Conservation (phyloP, 768 basidiomycete genomes). For the Termitomyces bulborhizus region DNA sequence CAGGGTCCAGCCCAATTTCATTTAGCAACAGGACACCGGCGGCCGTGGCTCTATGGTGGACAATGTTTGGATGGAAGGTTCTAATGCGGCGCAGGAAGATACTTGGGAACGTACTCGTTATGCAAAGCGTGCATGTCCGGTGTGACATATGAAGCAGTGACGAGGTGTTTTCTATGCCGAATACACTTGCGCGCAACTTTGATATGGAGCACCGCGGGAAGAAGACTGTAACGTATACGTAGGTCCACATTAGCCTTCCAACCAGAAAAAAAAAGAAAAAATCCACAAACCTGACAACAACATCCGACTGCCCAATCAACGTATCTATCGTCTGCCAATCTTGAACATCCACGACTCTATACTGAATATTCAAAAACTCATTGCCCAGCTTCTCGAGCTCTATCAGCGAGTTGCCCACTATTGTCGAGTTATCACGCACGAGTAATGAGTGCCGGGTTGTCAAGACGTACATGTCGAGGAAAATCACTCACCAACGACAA, state of each 20-base stretch:
- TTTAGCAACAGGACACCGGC: slow-evolving; percentile 73
- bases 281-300: slow-evolving; percentile 63
- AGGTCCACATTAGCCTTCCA: neutral
- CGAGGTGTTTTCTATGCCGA: slow-evolving; percentile 59
- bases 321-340: slow-evolving; percentile 37
- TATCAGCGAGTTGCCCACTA: slow-evolving; percentile 66
- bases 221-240: slow-evolving; percentile 43
- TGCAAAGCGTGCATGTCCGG: slow-evolving; percentile 67
- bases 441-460: neutral
- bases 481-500: slow-evolving; percentile 60
- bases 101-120: slow-evolving; percentile 36
- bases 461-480: neutral
- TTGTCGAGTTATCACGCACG: neutral
- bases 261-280: neutral
- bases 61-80: no score
- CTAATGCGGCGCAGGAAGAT: no score
- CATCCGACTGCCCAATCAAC: slow-evolving; percentile 61
- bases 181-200: slow-evolving; percentile 72
- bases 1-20: slow-evolving; percentile 88
- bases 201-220: slow-evolving; percentile 74
- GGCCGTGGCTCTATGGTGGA: slow-evolving; percentile 38
- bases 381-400: slow-evolving; percentile 50
- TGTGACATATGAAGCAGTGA: slow-evolving; percentile 91
- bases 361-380: slow-evolving; percentile 44
- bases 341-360: slow-evolving; percentile 53